Conservation (phyloP, 1,139 yeast genomes). For the Komagataea norvegica region DNA sequence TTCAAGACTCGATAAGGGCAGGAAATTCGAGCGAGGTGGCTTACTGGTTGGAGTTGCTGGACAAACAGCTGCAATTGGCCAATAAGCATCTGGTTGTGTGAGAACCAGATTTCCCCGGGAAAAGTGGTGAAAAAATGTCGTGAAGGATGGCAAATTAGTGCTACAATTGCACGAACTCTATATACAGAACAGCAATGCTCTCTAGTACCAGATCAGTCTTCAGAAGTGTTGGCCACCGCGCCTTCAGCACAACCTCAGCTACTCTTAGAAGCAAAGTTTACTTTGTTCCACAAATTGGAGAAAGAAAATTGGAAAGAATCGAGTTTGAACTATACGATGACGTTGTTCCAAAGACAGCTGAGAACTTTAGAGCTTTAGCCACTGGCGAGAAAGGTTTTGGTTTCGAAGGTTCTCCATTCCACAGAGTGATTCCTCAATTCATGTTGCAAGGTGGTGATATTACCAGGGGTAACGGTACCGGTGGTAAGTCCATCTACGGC, state of each 20-base stretch:
- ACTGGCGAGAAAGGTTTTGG: slow-evolving; percentile 95
- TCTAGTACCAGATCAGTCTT: no score
- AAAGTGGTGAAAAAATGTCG: no score
- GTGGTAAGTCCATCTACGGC: slow-evolving; percentile 99
- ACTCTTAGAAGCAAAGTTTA: slow-evolving; percentile 42
- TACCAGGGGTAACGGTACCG: slow-evolving; percentile 93
- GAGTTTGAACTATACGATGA: slow-evolving; percentile 81
- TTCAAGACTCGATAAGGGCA: slow-evolving; percentile 35
- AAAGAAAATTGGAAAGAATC: slow-evolving; percentile 59
- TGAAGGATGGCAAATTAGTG: no score
- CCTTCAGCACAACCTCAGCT: slow-evolving; percentile 36
- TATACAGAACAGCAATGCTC: no score
- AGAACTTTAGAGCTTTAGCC: slow-evolving; percentile 94
- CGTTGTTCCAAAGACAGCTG: slow-evolving; percentile 96
- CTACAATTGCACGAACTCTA: no score
- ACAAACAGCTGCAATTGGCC: slow-evolving; percentile 5
- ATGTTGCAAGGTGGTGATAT: slow-evolving; percentile 99
- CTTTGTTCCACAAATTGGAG: slow-evolving; percentile 57
- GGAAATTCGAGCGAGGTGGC: slow-evolving; percentile 28
- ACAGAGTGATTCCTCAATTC: slow-evolving; percentile 97
- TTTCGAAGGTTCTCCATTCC: slow-evolving; percentile 88
- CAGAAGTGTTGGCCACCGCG: slow-evolving; percentile 30
- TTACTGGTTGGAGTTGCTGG: slow-evolving; percentile 24
- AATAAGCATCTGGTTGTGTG: slow-evolving; percentile 5
- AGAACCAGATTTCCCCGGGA: no score